Evolutionary conservation across 345 rosid genomes (phyloP).

Genomic region (Eucalyptus coolabah): DNA sequence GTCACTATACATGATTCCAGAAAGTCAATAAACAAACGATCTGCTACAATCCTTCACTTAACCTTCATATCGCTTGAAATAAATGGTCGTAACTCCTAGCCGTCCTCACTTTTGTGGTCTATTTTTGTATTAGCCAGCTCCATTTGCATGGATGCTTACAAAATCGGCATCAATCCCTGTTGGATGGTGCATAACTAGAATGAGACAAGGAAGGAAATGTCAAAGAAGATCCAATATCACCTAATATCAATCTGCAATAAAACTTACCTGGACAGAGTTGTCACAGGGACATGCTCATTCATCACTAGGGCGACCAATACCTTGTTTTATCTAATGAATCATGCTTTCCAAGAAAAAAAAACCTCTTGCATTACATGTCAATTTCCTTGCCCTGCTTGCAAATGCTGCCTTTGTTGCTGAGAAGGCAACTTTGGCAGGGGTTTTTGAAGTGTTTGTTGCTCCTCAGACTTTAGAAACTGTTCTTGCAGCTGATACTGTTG

Average conservation of each 20-base stretch:
- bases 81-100: not conserved
- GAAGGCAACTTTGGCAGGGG: not conserved
- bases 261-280: not conserved
- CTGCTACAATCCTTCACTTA: not conserved
- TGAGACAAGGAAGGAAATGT: not conserved
- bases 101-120: not conserved
- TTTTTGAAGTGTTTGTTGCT: not conserved
- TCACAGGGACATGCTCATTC: not conserved
- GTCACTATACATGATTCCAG: not conserved
- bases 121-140: not conserved
- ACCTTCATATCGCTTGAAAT: not conserved
- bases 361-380: slow-evolving; percentile 44
- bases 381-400: slow-evolving; percentile 52
- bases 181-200: not conserved
- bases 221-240: not conserved
- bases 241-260: not conserved
- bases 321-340: not conserved
- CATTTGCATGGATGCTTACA: not conserved
- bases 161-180: not conserved
- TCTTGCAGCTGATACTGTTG: slow-evolving; percentile 9
- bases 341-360: not conserved
- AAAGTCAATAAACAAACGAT: not conserved
- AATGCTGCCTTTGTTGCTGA: slow-evolving; percentile 24
- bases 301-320: not conserved
- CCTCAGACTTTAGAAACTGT: not conserved